Evolutionary conservation across 2,329 filamentous ascomycete genomes (phyloP).

Genomic region (Plectosphaerella sp.): DNA sequence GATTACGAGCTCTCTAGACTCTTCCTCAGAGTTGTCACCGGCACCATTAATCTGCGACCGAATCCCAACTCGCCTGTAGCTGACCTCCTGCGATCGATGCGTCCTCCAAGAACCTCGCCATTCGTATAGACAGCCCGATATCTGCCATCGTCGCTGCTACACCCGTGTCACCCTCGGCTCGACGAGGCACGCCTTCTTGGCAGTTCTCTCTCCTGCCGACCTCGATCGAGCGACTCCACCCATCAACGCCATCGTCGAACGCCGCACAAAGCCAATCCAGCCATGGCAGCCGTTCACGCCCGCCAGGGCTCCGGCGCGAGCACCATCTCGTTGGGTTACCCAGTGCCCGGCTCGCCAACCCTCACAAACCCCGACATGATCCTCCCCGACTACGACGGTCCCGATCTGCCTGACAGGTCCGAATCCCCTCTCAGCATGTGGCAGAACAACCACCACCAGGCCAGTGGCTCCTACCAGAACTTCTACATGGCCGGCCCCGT

Average conservation of each 20-base stretch:
- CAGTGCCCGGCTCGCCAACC: constrained; percentile 70
- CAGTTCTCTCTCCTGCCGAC: too few species aligned
- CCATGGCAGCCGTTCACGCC: constrained; percentile 23
- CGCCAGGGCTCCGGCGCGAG: constrained; percentile 17
- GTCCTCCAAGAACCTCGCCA: too few species aligned
- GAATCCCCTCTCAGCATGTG: constrained; percentile 49
- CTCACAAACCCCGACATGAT: constrained; percentile 95
- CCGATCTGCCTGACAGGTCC: constrained; percentile 47
- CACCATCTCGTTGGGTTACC: constrained; percentile 24
- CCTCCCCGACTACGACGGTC: constrained; percentile 65
- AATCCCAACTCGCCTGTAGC: too few species aligned
- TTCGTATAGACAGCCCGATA: too few species aligned
- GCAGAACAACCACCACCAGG: constrained; percentile 38
- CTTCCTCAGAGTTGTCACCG: too few species aligned
- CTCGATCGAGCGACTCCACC: background rate
- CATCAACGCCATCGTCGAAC: background rate
- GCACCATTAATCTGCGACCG: too few species aligned
- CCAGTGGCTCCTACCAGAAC: constrained; percentile 37
- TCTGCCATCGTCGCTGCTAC: too few species aligned
- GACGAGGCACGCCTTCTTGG: too few species aligned
- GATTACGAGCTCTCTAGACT: too few species aligned
- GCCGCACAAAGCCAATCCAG: constrained; percentile 1
- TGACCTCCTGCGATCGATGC: too few species aligned
- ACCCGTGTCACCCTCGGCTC: too few species aligned
- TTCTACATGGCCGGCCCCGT: constrained; percentile 38